These are phyloP conservation scores for Hypoxylon sp. DNA, from an alignment of 2,329 filamentous ascomycete genomes.

Conservation along the genomic window DNA sequence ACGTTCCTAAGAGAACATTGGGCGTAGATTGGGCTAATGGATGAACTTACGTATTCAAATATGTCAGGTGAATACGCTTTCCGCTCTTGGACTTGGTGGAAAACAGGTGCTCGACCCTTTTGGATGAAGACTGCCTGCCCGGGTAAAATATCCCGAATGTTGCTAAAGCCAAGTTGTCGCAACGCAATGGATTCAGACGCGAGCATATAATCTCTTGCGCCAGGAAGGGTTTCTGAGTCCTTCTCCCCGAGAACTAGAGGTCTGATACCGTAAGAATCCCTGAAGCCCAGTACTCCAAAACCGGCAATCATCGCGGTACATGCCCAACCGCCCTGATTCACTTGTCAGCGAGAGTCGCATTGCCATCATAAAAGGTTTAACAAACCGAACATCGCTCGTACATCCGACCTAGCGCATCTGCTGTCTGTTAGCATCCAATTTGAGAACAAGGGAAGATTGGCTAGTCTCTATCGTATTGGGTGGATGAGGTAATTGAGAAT, in stretches of 20 bases:
- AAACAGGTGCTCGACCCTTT: conserved; percentile 76
- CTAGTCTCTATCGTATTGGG: not conserved
- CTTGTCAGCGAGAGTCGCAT: conserved; percentile 8
- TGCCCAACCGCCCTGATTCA: conserved; percentile 76
- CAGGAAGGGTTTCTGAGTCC: conserved; percentile 65
- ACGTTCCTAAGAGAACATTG: not conserved
- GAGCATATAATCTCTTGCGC: conserved; percentile 81
- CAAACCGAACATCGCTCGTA: conserved; percentile 71
- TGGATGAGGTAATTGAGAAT: not conserved
- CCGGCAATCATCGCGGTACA: conserved; percentile 87
- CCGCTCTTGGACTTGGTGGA: conserved; percentile 74
- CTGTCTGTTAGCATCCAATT: conserved; percentile 9
- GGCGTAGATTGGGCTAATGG: not conserved
- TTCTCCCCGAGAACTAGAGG: conserved; percentile 79
- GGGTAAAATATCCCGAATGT: conserved; percentile 77
- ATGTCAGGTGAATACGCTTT: conserved; percentile 76
- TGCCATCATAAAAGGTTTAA: not conserved
- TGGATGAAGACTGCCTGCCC: conserved; percentile 83
- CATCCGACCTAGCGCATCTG: conserved; percentile 73
- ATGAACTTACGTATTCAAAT: conserved; percentile 72
- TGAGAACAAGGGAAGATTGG: not conserved
- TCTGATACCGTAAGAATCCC: conserved; percentile 83
- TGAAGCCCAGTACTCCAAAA: conserved; percentile 79
- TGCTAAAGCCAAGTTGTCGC: conserved; percentile 76
- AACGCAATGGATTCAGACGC: conserved; percentile 83